phyloP scores from a whole-genome alignment of 192 early-diverging fungal genomes.

The Gonapodya prolifera region DNA sequence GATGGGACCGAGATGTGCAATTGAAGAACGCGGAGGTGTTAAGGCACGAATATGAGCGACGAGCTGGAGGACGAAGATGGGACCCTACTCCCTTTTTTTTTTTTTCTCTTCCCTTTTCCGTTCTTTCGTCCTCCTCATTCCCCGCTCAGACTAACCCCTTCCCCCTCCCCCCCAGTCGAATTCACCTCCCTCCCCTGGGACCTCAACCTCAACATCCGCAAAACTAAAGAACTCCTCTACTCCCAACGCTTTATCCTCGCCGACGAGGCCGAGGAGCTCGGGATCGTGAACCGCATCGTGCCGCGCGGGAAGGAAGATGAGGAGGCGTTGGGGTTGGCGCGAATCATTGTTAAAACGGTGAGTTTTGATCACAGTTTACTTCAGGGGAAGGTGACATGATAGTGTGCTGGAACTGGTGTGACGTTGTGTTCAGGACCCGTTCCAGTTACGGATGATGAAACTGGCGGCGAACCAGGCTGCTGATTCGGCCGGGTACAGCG shows the following conservation, averaged over 20 bases:
- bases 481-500: not conserved
- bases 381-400: not conserved
- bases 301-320: not conserved
- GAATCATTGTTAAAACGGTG: not conserved
- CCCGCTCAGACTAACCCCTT: too few species aligned
- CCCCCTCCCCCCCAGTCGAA: too few species aligned
- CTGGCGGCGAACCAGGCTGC: not conserved
- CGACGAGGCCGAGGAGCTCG: not conserved
- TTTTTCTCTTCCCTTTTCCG: too few species aligned
- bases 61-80: too few species aligned
- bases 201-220: conserved; percentile 1
- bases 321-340: not conserved
- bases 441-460: conserved; percentile 1
- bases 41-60: too few species aligned
- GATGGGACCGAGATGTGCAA: too few species aligned
- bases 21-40: too few species aligned
- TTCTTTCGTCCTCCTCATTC: too few species aligned
- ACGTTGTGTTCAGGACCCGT: not conserved
- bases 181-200: not conserved
- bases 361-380: not conserved
- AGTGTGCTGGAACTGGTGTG: not conserved
- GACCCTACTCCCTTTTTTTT: too few species aligned
- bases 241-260: not conserved
- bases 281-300: not conserved
- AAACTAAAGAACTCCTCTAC: not conserved